Evolutionary conservation across 805 yeast species (phyloP).

Genomic region (Debaryomyces prosopidis): DNA sequence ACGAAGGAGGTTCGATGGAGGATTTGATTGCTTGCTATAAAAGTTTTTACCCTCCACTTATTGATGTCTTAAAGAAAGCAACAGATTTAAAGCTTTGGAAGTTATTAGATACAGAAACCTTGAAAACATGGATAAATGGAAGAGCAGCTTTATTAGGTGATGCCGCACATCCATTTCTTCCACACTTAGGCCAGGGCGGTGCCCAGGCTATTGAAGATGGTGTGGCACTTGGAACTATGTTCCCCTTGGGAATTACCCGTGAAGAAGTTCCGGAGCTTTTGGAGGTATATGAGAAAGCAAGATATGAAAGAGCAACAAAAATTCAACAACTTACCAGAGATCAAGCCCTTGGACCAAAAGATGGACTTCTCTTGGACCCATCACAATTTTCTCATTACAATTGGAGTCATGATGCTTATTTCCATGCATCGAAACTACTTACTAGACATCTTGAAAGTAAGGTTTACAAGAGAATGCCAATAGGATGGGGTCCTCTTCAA

Average conservation of each 20-base stretch:
- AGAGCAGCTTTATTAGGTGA: conserved; percentile 3
- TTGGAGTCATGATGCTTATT: too few relatives aligned
- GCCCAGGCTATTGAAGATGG: conserved; percentile 5
- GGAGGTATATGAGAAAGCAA: conserved; percentile 1
- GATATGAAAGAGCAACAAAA: not conserved
- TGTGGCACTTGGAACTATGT: conserved; percentile 2
- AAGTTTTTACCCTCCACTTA: not conserved
- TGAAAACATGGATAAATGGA: conserved; percentile 3
- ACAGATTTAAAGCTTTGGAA: conserved; percentile 1
- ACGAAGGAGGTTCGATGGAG: not conserved
- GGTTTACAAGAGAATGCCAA: too few relatives aligned
- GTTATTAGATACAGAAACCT: not conserved
- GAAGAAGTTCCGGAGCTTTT: not conserved
- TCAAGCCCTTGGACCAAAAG: not conserved
- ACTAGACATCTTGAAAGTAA: too few relatives aligned
- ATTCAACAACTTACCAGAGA: conserved; percentile 1
- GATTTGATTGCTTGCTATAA: not conserved
- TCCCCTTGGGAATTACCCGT: conserved; percentile 1
- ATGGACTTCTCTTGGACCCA: too few relatives aligned
- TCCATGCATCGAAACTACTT: too few relatives aligned
- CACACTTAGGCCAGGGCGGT: conserved; percentile 5
- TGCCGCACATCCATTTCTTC: conserved; percentile 4
- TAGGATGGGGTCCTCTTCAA: too few relatives aligned
- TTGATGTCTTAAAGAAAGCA: not conserved
- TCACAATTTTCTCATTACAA: too few relatives aligned